Evolutionary conservation across 345 rosid genomes (phyloP).

Genomic region (Capsella bursapastoris): DNA sequence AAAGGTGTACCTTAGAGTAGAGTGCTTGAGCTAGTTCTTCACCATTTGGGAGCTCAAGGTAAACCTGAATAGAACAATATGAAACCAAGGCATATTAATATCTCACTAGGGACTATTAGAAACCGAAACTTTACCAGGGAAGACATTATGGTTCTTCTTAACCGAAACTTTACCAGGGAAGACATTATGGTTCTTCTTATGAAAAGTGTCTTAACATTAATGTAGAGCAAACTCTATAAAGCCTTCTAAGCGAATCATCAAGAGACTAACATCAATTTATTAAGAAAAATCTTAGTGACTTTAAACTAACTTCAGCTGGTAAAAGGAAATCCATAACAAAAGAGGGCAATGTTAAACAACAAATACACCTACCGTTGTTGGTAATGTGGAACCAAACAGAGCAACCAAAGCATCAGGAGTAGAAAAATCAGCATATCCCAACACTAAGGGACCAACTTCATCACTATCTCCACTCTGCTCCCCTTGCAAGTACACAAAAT

Average conservation of each 20-base stretch:
- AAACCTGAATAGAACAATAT: slow-evolving; percentile 59
- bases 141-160: neutral
- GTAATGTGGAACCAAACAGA: slow-evolving; percentile 76
- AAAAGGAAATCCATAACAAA: slow-evolving; percentile 18
- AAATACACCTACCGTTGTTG: slow-evolving; percentile 70
- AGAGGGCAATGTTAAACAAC: slow-evolving; percentile 22
- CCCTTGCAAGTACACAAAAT: slow-evolving; percentile 87
- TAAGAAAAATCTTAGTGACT: neutral
- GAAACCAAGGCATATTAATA: slow-evolving; percentile 21
- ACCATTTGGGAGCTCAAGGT: slow-evolving; percentile 80
- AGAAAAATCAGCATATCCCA: slow-evolving; percentile 71
- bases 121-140: slow-evolving; percentile 10
- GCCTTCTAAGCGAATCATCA: slow-evolving; percentile 2
- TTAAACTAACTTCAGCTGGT: neutral
- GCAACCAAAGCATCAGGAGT: slow-evolving; percentile 71
- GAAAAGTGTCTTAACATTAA: neutral
- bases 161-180: neutral
- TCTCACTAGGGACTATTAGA: neutral
- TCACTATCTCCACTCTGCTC: slow-evolving; percentile 64
- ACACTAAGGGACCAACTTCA: slow-evolving; percentile 69
- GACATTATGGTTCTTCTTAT: neutral
- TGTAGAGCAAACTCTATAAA: neutral
- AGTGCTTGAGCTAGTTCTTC: slow-evolving; percentile 87
- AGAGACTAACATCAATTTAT: neutral
- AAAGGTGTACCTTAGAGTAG: slow-evolving; percentile 64